Evolutionary conservation across 106 monocot genomes (phyloP).

Genomic region (Dendrobium huoshanense): DNA sequence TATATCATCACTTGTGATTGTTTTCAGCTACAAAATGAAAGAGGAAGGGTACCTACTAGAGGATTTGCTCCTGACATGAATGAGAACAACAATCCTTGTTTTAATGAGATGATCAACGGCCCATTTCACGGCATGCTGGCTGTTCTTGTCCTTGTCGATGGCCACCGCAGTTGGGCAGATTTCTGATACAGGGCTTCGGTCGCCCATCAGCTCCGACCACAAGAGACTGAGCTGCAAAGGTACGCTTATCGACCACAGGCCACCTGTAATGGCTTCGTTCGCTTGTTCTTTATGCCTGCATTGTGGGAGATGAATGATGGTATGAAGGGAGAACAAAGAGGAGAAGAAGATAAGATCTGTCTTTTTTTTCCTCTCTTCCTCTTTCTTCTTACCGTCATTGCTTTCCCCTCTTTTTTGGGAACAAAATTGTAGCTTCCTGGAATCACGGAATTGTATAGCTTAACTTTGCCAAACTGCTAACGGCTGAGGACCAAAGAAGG

Average conservation of each 20-base stretch:
- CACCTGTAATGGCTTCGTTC: too few relatives aligned
- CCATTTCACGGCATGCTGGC: conserved; percentile 55
- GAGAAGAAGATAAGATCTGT: background rate
- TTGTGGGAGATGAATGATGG: too few relatives aligned
- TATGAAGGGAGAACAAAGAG: background rate
- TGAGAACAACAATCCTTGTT: conserved; percentile 32
- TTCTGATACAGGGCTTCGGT: background rate
- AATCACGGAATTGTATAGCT: too few relatives aligned
- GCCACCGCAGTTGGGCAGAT: conserved; percentile 45
- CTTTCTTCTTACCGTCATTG: background rate
- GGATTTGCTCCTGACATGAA: conserved; percentile 43
- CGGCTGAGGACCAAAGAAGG: too few relatives aligned
- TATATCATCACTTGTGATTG: too few relatives aligned
- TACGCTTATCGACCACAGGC: too few relatives aligned
- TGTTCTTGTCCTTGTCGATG: conserved; percentile 68
- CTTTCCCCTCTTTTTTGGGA: background rate
- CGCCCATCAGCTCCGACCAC: background rate
- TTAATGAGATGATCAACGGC: conserved; percentile 32
- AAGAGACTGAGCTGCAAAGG: too few relatives aligned
- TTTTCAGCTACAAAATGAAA: background rate
- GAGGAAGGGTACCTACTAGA: conserved; percentile 10
- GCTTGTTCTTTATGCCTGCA: too few relatives aligned
- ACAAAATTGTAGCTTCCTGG: background rate
- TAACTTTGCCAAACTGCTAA: too few relatives aligned
- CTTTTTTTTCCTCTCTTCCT: background rate